Base-by-base conservation (phyloP, 768 basidiomycete species). In the Cystobasidium tubakii region DNA sequence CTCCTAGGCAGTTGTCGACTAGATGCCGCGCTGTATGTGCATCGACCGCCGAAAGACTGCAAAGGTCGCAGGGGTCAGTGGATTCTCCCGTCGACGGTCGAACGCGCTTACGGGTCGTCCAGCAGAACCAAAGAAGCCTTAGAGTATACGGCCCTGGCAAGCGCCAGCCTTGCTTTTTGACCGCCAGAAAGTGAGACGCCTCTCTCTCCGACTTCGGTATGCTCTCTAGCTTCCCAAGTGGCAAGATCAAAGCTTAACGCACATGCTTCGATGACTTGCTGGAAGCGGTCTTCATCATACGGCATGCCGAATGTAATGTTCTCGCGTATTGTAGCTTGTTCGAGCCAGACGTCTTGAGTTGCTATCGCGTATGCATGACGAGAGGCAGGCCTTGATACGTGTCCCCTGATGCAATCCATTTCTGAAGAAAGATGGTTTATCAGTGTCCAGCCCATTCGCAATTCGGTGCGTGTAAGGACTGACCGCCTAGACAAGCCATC, bases 11-110 rank as follows among this genome's bases (percentile, higher is more conserved):
- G 66, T 91, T 84, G 23, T 87, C 83, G 77, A 88, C 89, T 55
- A 98, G 86, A 81, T 90, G 89, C 76, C 88, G 87, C 0, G 92
- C 89, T 0, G 89, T 90, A 76, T 90, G 89, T 85, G 88, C 88
- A 64, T 79, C 79, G 54, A 80, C 78, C 0, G 78, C 78, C 15
- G 71, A 71, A 25, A 80, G 75, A 1, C 75, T 65, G 73, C 21
- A 25, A n/a, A 43, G 9, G 31, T 17, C 27, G n/a, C 36, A 39
- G 39, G 7, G 6, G 39, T 39, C 39, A 39, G 39, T 39, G 7
- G 15, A 39, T 39, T 15, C 39, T n/a, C n/a, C n/a, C n/a, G n/a
- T n/a, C n/a, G n/a, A n/a, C n/a, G n/a, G n/a, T n/a, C n/a, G n/a
- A n/a, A n/a, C n/a, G n/a, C 27, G 44, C 66, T 10, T 36, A 69